Conservation (phyloP, 176 grass and related monocot species). For the Pontederia crassipes region DNA sequence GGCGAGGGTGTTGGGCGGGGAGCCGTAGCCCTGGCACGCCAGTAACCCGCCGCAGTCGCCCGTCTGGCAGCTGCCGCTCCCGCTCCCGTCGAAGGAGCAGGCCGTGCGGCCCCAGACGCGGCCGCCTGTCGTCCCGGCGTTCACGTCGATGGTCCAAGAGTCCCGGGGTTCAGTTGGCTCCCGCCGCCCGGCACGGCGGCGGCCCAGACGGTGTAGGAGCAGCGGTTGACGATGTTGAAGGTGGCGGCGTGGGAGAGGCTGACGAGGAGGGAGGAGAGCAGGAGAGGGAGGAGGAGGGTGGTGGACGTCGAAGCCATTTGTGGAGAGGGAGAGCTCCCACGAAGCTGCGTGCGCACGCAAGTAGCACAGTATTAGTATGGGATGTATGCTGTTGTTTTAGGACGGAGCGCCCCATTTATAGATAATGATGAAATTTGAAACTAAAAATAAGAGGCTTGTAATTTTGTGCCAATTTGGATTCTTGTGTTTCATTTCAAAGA, state of each 20-base stretch:
- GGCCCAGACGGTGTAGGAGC: constrained; percentile 36
- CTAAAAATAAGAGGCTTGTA: too few relatives aligned
- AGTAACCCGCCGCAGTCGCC: constrained; percentile 18
- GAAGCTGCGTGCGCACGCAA: too few relatives aligned
- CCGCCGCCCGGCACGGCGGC: constrained; percentile 41
- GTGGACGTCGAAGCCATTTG: constrained; percentile 22
- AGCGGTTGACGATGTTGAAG: constrained; percentile 38
- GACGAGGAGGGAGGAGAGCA: background rate
- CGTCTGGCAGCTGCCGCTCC: background rate
- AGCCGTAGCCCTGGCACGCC: constrained; percentile 22
- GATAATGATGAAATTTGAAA: too few relatives aligned
- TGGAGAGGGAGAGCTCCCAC: too few relatives aligned
- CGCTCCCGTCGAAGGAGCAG: constrained; percentile 22
- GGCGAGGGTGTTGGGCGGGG: constrained; percentile 30
- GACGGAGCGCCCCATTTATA: too few relatives aligned
- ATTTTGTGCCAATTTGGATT: too few relatives aligned
- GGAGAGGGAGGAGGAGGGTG: background rate
- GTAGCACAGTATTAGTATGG: too few relatives aligned
- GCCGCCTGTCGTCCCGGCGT: constrained; percentile 11
- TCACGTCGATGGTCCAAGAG: constrained; percentile 27
- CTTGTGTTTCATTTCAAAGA: too few relatives aligned
- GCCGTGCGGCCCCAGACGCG: constrained; percentile 49
- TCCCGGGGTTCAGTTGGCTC: constrained; percentile 17
- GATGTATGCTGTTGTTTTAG: too few relatives aligned
- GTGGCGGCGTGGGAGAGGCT: constrained; percentile 25